A percentile compares a stretch with the other conserved stretches of the same genome.
These are phyloP conservation scores for Alternaria arborescens DNA, from an alignment of 2,329 filamentous ascomycete genomes.

Conservation along the genomic window DNA sequence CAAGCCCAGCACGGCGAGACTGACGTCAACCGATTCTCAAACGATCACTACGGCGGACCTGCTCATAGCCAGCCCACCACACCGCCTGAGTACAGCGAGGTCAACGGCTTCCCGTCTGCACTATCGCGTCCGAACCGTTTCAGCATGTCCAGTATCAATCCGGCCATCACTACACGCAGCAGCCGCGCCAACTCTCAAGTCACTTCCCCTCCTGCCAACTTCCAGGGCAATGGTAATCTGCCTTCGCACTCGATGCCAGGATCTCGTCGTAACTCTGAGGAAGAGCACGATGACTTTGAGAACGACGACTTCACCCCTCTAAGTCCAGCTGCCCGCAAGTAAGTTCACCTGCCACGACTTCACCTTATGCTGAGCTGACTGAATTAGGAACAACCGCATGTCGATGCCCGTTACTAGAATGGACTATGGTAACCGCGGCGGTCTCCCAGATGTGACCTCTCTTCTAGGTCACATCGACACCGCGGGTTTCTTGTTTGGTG, in stretches of 20 bases:
- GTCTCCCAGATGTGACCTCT: constrained; percentile 55
- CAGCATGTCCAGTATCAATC: constrained; percentile 80
- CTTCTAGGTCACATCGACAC: constrained; percentile 84
- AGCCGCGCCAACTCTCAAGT: constrained; percentile 81
- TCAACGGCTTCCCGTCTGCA: constrained; percentile 77
- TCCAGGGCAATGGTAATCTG: constrained; percentile 65
- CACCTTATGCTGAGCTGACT: constrained; percentile 18
- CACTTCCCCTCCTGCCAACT: constrained; percentile 72
- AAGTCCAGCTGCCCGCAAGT: constrained; percentile 48
- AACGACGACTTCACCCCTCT: constrained; percentile 67
- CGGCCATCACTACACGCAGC: constrained; percentile 70
- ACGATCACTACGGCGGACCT: constrained; percentile 73
- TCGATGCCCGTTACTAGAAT: constrained; percentile 88
- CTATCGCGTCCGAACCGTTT: constrained; percentile 88
- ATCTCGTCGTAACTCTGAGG: constrained; percentile 85
- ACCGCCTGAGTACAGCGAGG: constrained; percentile 89
- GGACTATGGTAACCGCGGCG: constrained; percentile 68
- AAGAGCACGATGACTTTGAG: constrained; percentile 85
- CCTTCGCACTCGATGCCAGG: constrained; percentile 87
- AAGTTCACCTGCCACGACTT: constrained; percentile 32
- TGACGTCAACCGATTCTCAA: constrained; percentile 84
- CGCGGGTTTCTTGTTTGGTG: constrained; percentile 84
- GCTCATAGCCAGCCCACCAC: constrained; percentile 91
- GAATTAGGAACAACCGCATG: constrained; percentile 79
- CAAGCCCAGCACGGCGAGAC: constrained; percentile 83